These are phyloP conservation scores for Suillus americanus DNA, from an alignment of 768 basidiomycete species.

Conservation along the genomic window DNA sequence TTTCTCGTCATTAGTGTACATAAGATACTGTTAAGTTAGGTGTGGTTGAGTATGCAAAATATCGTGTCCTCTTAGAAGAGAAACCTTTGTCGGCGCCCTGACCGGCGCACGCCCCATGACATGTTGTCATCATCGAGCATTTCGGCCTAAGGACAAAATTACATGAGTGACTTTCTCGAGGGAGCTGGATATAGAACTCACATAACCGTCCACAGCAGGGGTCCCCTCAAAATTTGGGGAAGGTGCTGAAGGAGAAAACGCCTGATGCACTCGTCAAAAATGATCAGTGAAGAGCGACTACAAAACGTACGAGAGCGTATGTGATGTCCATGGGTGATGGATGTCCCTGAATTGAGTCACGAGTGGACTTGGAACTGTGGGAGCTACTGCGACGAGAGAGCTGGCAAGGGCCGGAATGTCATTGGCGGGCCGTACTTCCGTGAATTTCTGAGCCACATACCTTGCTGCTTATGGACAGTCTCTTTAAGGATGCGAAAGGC, in stretches of 20 bases:
- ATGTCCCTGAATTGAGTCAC: conserved; percentile 13
- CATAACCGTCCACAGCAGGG: conserved; percentile 15
- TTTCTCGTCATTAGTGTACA: conserved; percentile 10
- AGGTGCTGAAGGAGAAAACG: conserved; percentile 9
- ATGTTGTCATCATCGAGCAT: conserved; percentile 32
- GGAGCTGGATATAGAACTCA: conserved; percentile 5
- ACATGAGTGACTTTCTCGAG: not conserved
- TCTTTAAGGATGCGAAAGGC: conserved; percentile 22
- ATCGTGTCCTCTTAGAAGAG: conserved; percentile 10
- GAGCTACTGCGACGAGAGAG: conserved; percentile 3
- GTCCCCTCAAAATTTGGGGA: conserved; percentile 4
- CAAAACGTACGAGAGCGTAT: conserved; percentile 19
- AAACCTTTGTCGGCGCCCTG: conserved; percentile 8
- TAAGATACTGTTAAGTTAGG: conserved; percentile 11
- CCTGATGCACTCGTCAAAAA: conserved; percentile 9
- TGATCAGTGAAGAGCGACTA: not conserved
- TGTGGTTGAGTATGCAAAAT: not conserved
- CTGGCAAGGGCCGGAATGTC: not conserved
- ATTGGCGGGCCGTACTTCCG: not conserved
- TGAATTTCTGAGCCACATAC: conserved; percentile 7
- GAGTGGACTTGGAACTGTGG: conserved; percentile 21
- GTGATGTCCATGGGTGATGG: conserved; percentile 22
- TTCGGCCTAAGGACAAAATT: conserved; percentile 16
- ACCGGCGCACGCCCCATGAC: conserved; percentile 19
- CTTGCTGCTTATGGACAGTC: conserved; percentile 22